These are phyloP conservation scores for Colletotrichum karsti DNA, from an alignment of 2,329 filamentous ascomycete species.

Conservation along the genomic window DNA sequence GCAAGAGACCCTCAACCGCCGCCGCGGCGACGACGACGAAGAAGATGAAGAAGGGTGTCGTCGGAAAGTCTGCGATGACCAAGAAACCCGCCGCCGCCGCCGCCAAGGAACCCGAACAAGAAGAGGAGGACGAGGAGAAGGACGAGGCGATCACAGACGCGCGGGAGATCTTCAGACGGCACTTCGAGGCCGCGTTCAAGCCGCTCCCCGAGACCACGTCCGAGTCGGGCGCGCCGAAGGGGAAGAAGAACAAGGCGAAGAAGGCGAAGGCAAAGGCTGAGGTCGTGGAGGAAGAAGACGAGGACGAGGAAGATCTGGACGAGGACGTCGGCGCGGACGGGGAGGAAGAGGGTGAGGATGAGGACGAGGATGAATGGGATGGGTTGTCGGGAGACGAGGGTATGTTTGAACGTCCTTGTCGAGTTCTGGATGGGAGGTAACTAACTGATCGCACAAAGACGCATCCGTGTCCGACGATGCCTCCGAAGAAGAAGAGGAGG, in stretches of 20 bases:
- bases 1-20: background rate
- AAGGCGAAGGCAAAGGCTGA: slow-evolving; percentile 31
- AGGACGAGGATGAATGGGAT: slow-evolving; percentile 64
- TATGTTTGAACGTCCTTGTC: background rate
- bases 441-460: background rate
- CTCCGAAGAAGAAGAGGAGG: slow-evolving; percentile 30
- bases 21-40: background rate
- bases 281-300: slow-evolving; percentile 30
- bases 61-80: background rate
- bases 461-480: background rate
- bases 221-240: background rate
- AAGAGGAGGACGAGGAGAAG: slow-evolving; percentile 29
- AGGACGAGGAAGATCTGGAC: slow-evolving; percentile 40
- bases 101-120: background rate
- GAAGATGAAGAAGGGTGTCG: background rate
- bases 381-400: slow-evolving; percentile 66
- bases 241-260: slow-evolving; percentile 27
- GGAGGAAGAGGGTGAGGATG: slow-evolving; percentile 43
- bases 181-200: slow-evolving; percentile 90
- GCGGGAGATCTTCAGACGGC: slow-evolving; percentile 79
- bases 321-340: background rate
- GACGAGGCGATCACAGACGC: slow-evolving; percentile 55
- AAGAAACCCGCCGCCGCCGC: too few species aligned
- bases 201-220: slow-evolving; percentile 61
- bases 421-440: background rate